Conservation (phyloP, 2,329 filamentous ascomycete genomes). For the Colletotrichum sp. region DNA sequence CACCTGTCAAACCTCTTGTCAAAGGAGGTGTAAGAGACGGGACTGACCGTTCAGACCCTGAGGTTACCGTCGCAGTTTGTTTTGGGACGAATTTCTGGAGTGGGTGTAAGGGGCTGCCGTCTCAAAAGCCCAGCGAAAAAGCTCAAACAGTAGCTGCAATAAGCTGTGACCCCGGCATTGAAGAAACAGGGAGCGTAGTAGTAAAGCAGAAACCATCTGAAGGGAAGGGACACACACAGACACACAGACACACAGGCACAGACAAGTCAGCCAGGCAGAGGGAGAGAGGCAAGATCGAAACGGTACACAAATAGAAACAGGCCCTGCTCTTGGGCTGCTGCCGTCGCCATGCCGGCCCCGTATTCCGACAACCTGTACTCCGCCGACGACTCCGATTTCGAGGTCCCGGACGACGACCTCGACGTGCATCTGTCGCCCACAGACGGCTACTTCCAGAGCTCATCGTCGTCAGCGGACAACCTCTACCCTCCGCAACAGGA, state of each 20-base stretch:
- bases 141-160: slow-evolving; percentile 10
- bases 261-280: not conserved
- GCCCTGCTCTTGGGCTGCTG: not conserved
- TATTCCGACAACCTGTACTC: slow-evolving; percentile 41
- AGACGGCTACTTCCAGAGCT: slow-evolving; percentile 54
- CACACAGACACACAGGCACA: not conserved
- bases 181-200: not conserved
- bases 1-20: not conserved
- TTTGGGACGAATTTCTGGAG: not conserved
- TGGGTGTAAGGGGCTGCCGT: not conserved
- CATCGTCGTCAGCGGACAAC: slow-evolving; percentile 34
- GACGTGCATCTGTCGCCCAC: slow-evolving; percentile 46
- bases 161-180: not conserved
- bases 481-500: slow-evolving; percentile 25
- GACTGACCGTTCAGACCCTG: not conserved
- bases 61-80: not conserved
- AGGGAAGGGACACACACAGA: not conserved
- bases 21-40: not conserved
- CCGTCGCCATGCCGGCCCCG: slow-evolving; percentile 45
- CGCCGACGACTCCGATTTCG: slow-evolving; percentile 15
- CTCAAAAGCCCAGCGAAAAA: not conserved
- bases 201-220: slow-evolving; percentile 16
- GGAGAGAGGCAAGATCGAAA: not conserved
- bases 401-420: slow-evolving; percentile 26
- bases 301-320: slow-evolving; percentile 20